Conservation (phyloP, 148 eudicot genomes). For the Cornus suecica region DNA sequence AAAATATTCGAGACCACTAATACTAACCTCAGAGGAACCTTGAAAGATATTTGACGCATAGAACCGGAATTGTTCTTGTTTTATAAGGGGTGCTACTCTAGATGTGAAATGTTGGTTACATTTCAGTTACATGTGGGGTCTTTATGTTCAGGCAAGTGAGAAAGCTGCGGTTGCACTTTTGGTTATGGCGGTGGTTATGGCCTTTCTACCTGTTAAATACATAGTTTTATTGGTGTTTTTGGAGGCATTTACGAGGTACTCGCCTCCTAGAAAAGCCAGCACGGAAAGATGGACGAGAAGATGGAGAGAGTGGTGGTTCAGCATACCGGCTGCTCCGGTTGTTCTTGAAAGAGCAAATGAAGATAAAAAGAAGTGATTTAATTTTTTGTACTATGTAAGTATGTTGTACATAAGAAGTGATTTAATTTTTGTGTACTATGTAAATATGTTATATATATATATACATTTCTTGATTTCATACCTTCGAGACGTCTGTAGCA, state of each 20-base stretch:
- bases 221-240: constrained; percentile 42
- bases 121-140: background rate
- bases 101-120: too few relatives aligned
- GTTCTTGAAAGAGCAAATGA: constrained; percentile 59
- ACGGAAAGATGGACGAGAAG: constrained; percentile 77
- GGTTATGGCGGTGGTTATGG: constrained; percentile 45
- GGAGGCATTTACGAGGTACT: constrained; percentile 70
- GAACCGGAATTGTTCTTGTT: background rate
- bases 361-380: constrained; percentile 61
- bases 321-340: constrained; percentile 95
- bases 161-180: constrained; percentile 54
- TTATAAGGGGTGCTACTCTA: too few relatives aligned
- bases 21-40: background rate
- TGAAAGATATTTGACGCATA: background rate
- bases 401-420: constrained; percentile 43
- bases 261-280: constrained; percentile 62
- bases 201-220: constrained; percentile 61
- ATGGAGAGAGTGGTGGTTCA: constrained; percentile 93
- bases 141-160: constrained; percentile 63
- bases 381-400: background rate
- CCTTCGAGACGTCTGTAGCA: background rate
- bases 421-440: constrained; percentile 4
- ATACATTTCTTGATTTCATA: background rate
- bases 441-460: background rate
- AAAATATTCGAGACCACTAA: background rate